Percentiles rank a stretch among this genome's conserved stretches.
Evolutionary conservation across 2,329 filamentous ascomycete genomes (phyloP).

Genomic region (Aspergillus sp.): DNA sequence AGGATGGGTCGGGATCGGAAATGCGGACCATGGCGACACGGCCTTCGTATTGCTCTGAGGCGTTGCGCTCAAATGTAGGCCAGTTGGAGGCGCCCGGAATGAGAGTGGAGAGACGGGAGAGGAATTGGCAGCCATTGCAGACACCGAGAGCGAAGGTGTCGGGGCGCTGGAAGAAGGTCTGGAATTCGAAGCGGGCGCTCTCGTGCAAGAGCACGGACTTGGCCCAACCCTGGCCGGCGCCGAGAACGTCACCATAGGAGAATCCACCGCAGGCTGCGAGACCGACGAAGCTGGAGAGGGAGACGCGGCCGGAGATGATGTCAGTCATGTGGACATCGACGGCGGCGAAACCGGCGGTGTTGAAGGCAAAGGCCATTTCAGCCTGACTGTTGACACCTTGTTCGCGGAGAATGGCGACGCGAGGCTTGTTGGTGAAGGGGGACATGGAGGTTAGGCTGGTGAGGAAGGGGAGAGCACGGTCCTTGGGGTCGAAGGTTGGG

Average conservation of each 20-base stretch:
- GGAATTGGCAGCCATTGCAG: slow-evolving; percentile 97
- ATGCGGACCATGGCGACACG: slow-evolving; percentile 84
- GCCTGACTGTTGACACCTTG: slow-evolving; percentile 93
- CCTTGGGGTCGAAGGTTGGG: slow-evolving; percentile 75
- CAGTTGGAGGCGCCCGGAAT: slow-evolving; percentile 81
- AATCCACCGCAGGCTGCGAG: slow-evolving; percentile 96
- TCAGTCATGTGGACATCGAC: slow-evolving; percentile 98
- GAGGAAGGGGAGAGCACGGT: slow-evolving; percentile 70
- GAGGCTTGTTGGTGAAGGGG: slow-evolving; percentile 63
- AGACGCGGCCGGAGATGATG: slow-evolving; percentile 73
- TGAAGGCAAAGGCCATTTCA: slow-evolving; percentile 98
- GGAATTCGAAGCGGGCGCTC: slow-evolving; percentile 73
- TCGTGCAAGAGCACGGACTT: slow-evolving; percentile 86
- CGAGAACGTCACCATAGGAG: slow-evolving; percentile 88
- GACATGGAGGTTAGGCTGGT: slow-evolving; percentile 58
- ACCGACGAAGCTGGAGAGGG: slow-evolving; percentile 79
- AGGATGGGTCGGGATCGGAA: slow-evolving; percentile 56
- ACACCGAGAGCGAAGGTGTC: slow-evolving; percentile 93
- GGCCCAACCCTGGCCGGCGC: slow-evolving; percentile 95
- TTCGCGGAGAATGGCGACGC: slow-evolving; percentile 89
- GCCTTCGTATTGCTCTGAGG: slow-evolving; percentile 85
- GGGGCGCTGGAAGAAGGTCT: slow-evolving; percentile 78
- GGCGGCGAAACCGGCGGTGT: slow-evolving; percentile 83
- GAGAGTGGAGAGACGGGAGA: slow-evolving; percentile 76
- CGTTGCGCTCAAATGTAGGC: slow-evolving; percentile 85